Base-by-base conservation (phyloP, 164 flowering plant species). In the Vitis rotundifolia region DNA sequence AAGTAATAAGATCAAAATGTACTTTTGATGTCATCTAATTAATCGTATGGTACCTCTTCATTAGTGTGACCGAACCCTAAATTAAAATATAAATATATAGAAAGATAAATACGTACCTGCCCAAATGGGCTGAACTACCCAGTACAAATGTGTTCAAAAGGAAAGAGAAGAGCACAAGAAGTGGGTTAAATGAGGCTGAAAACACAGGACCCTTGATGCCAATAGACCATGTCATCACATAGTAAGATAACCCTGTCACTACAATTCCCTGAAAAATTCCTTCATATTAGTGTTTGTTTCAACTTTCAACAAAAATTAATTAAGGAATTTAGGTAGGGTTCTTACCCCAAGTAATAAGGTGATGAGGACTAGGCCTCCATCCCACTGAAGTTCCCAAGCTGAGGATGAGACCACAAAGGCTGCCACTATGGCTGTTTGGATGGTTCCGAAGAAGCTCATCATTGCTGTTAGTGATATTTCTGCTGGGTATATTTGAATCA, bases 381-480 rank as follows among this genome's bases (percentile, higher is more conserved):
- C 61, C 73, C 73, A 74, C 60, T 59, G 9, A 9, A 74, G 48
- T 16, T 63, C 59, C 77, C 73, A 74, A 12, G 65, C 60, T 59
- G 77, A 48, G 18, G 28, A 51, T 10, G 60, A 14, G 69, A n/a
- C 61, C 12, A 64, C 16, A 64, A 69, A 50, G 26, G 50, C 73
- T 12, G 73, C 12, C 11, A 74, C 51, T 55, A 74, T 9, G 18
- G 73, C 61, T 14, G 77, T 59, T 19, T 69, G 73, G 18, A 74
- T 65, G 56, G 73, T 74, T 54, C 77, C 77, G 31, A 59, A 74
- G n/a, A 69, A 19, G 73, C 48, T 69, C 62, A 69, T 64, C 61
- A 74, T 64, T n/a, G 77, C 77, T 18, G 70, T 64, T n/a, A 74
- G 59, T 11, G 67, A 64, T 64, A 64, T 10, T 50, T 50, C 67